A percentile compares a stretch with the other conserved stretches of the same genome.
These are phyloP conservation scores for Prunus mume DNA, from an alignment of 306 rosid species.

Conservation along the genomic window DNA sequence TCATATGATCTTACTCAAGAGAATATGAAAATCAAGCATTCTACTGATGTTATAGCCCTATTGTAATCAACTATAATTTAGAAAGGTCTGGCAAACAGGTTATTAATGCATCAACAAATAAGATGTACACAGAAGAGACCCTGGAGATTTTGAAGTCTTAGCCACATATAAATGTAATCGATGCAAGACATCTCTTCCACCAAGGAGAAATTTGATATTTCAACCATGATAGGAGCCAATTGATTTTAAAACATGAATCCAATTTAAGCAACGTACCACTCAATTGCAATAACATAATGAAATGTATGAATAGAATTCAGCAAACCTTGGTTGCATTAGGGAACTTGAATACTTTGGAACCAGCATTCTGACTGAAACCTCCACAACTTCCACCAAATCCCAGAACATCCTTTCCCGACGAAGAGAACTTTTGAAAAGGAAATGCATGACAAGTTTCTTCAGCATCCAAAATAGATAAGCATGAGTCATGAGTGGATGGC, in stretches of 20 bases:
- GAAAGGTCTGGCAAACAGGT: neutral
- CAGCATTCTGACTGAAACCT: constrained; percentile 35
- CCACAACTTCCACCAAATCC: constrained; percentile 35
- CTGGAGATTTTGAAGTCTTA: neutral
- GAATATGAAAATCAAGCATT: neutral
- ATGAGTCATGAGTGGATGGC: constrained; percentile 38
- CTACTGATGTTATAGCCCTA: neutral
- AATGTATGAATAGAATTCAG: constrained; percentile 4
- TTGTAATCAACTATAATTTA: neutral
- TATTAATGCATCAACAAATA: neutral
- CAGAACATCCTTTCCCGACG: constrained; percentile 36
- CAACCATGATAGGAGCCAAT: neutral
- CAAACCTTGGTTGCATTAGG: constrained; percentile 54
- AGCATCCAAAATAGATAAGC: constrained; percentile 76
- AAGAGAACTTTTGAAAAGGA: constrained; percentile 50
- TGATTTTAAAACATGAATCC: neutral
- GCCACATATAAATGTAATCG: neutral
- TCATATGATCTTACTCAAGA: neutral
- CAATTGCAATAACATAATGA: constrained; percentile 15
- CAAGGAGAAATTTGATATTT: neutral
- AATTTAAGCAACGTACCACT: neutral
- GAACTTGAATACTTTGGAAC: constrained; percentile 44
- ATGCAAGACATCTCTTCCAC: neutral
- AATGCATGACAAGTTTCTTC: constrained; percentile 89
- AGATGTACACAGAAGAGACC: neutral